These are phyloP conservation scores for Tuber brumale DNA, from an alignment of 495 filamentous ascomycete genomes.

Conservation along the genomic window DNA sequence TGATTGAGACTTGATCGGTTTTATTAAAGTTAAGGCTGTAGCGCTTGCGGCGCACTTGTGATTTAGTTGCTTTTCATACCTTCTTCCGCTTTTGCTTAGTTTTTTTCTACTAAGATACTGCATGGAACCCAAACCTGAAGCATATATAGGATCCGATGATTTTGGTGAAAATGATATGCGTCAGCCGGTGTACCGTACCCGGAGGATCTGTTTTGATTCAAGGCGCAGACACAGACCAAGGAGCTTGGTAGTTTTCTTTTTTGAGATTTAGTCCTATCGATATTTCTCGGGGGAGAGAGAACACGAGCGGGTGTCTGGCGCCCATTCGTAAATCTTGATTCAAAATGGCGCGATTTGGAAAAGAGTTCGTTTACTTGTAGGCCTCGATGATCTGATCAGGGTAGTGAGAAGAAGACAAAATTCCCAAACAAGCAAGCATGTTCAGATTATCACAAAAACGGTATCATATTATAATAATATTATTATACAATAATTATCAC, in stretches of 20 bases:
- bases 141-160: not conserved
- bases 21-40: not conserved
- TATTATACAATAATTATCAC: too few relatives aligned
- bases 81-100: not conserved
- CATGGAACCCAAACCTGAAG: not conserved
- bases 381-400: not conserved
- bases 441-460: not conserved
- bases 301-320: not conserved
- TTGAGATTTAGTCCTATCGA: not conserved
- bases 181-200: not conserved
- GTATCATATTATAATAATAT: too few relatives aligned
- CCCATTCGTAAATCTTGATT: not conserved
- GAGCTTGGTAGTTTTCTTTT: not conserved
- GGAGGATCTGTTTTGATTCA: not conserved
- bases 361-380: too few relatives aligned
- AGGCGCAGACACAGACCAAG: not conserved
- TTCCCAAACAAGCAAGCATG: not conserved
- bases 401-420: not conserved
- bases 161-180: not conserved
- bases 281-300: not conserved
- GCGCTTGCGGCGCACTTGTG: not conserved
- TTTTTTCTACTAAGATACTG: not conserved
- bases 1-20: conserved; percentile 56
- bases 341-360: not conserved
- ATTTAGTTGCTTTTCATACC: not conserved